Conservation (phyloP, 495 filamentous ascomycete species). For the Sporormia fimetaria region DNA sequence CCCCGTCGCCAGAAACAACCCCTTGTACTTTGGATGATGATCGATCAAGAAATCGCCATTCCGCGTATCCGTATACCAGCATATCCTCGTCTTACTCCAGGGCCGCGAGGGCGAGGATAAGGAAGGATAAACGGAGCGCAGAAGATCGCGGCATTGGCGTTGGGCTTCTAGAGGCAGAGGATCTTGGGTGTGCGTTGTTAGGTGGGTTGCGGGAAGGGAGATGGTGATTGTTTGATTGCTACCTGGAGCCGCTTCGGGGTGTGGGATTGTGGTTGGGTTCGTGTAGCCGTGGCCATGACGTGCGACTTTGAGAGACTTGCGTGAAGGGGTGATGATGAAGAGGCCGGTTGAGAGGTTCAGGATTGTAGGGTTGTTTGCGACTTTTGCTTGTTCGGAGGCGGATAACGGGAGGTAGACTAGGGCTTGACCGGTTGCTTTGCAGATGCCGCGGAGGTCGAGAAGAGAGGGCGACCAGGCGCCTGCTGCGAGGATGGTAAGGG, state of each 20-base stretch:
- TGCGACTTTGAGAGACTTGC: conserved; percentile 67
- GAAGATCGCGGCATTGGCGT: conserved; percentile 46
- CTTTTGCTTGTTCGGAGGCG: conserved; percentile 49
- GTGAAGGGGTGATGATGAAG: conserved; percentile 68
- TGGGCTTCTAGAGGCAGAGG: conserved; percentile 51
- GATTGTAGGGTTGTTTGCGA: conserved; percentile 59
- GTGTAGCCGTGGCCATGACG: conserved; percentile 73
- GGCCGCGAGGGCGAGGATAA: conserved; percentile 52
- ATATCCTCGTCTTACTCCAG: conserved; percentile 63
- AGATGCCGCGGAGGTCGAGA: conserved; percentile 65
- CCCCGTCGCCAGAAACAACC: conserved; percentile 40
- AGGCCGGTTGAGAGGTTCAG: conserved; percentile 70
- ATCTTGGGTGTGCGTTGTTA: conserved; percentile 31
- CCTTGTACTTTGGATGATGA: conserved; percentile 23
- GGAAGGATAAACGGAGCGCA: conserved; percentile 52
- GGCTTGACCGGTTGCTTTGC: conserved; percentile 67
- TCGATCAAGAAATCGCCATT: conserved; percentile 27
- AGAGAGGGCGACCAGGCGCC: conserved; percentile 75
- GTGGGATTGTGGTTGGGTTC: conserved; percentile 46
- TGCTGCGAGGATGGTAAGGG: conserved; percentile 66
- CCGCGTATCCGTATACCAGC: conserved; percentile 29
- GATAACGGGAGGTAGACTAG: conserved; percentile 65
- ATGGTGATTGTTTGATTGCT: conserved; percentile 32
- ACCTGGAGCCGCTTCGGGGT: conserved; percentile 29
- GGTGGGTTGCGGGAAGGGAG: conserved; percentile 39